These are phyloP conservation scores for Daldinia sp. DNA, from an alignment of 2,329 filamentous ascomycete species.

Conservation along the genomic window DNA sequence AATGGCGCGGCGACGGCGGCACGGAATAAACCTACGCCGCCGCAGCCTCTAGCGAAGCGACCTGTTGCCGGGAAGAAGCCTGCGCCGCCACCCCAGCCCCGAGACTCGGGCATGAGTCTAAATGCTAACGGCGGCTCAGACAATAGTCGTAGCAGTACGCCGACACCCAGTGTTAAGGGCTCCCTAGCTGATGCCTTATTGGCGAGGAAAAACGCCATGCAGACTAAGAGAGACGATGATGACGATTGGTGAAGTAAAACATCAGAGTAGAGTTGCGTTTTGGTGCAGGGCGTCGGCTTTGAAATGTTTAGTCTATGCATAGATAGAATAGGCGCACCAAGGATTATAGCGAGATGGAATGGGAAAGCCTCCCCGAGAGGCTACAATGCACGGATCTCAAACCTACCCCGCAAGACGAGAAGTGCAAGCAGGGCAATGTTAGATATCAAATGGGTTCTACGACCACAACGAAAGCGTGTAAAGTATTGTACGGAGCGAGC, in stretches of 20 bases:
- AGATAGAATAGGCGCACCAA: conserved; percentile 5
- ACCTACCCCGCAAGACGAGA: conserved; percentile 12
- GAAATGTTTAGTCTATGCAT: conserved; percentile 14
- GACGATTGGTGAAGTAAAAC: conserved; percentile 72
- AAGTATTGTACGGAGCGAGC: conserved; percentile 12
- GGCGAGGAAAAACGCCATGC: conserved; percentile 81
- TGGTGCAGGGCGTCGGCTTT: conserved; percentile 7
- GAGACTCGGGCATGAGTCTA: conserved; percentile 77
- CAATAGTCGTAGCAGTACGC: conserved; percentile 76
- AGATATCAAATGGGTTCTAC: conserved; percentile 5
- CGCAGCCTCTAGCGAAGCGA: conserved; percentile 83
- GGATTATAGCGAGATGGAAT: conserved; percentile 11
- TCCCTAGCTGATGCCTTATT: conserved; percentile 83
- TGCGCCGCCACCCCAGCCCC: conserved; percentile 71
- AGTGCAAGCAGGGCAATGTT: neutral
- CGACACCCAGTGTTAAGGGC: conserved; percentile 77
- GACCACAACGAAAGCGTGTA: conserved; percentile 5
- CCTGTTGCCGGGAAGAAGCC: conserved; percentile 80
- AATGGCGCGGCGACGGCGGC: conserved; percentile 58
- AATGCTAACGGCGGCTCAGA: conserved; percentile 69
- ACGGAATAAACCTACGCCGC: conserved; percentile 76
- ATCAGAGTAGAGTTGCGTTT: conserved; percentile 1
- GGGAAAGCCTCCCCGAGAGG: neutral
- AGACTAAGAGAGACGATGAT: conserved; percentile 74
- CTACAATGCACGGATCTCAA: conserved; percentile 20